phyloP scores from a whole-genome alignment of 768 basidiomycete genomes.

The Leucosporidium scottii region DNA sequence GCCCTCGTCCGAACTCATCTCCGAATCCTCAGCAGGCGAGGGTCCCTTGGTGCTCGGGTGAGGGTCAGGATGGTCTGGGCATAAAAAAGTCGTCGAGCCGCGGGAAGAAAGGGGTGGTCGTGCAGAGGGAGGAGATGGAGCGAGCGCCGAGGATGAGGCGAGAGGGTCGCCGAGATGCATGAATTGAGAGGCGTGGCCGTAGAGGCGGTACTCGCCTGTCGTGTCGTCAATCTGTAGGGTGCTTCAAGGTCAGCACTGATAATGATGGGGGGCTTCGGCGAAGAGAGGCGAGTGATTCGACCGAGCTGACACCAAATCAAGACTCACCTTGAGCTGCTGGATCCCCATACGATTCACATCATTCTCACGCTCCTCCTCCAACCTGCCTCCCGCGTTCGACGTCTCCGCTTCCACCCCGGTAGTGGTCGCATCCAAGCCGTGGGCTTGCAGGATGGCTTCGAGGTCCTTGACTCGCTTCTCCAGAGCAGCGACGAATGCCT shows the following conservation, averaged over 20 bases:
- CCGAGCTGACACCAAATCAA: no score
- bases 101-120: no score
- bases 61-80: no score
- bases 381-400: no score
- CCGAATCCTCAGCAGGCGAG: neutral
- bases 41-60: neutral
- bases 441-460: conserved; percentile 3
- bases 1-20: neutral
- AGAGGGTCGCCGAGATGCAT: neutral
- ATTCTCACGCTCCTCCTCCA: neutral
- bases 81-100: no score
- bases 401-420: neutral
- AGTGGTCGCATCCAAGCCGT: neutral
- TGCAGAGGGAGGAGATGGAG: neutral
- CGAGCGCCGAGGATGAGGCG: neutral
- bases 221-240: conserved; percentile 33
- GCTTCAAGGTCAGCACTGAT: no score
- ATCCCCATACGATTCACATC: neutral
- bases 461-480: conserved; percentile 14
- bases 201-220: conserved; percentile 36
- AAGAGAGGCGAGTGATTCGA: neutral
- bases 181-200: conserved; percentile 32
- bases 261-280: no score
- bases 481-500: no score
- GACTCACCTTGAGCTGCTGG: conserved; percentile 10